Percentiles rank a stretch among this genome's conserved stretches.
Conservation (phyloP, 257 asterid species). For the Solanum ossicruentum region DNA sequence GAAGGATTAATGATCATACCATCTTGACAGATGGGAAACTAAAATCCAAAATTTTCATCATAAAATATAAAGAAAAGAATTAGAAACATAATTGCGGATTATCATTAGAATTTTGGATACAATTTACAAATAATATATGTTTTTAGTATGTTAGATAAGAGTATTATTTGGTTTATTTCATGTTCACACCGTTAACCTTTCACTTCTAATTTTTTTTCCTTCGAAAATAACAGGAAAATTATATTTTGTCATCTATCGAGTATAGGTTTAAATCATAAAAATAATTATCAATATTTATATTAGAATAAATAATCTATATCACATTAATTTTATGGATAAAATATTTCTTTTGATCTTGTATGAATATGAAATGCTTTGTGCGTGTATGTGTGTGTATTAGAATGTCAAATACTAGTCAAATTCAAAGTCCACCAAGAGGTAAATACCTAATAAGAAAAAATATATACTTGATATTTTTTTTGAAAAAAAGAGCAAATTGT, state of each 20-base stretch:
- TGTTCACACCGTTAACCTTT: background rate
- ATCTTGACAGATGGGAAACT: background rate
- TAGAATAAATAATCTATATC: background rate
- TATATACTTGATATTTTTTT: background rate
- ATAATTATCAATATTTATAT: background rate
- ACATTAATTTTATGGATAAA: fast-evolving
- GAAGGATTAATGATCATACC: background rate
- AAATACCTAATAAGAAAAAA: background rate
- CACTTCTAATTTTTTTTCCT: background rate
- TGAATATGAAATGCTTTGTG: background rate
- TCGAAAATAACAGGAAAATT: background rate
- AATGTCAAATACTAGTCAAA: background rate
- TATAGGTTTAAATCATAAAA: background rate
- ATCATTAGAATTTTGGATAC: background rate
- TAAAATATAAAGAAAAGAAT: background rate
- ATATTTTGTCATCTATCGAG: background rate
- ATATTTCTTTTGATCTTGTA: background rate
- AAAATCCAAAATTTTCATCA: background rate
- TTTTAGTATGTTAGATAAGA: background rate
- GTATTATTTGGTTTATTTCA: background rate
- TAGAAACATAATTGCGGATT: background rate
- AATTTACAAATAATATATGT: background rate
- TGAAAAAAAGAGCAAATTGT: background rate
- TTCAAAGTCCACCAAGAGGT: background rate
- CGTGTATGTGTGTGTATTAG: background rate